These are phyloP conservation scores for Anthostomella pinea DNA, from an alignment of 2,329 filamentous ascomycete species.

Conservation along the genomic window DNA sequence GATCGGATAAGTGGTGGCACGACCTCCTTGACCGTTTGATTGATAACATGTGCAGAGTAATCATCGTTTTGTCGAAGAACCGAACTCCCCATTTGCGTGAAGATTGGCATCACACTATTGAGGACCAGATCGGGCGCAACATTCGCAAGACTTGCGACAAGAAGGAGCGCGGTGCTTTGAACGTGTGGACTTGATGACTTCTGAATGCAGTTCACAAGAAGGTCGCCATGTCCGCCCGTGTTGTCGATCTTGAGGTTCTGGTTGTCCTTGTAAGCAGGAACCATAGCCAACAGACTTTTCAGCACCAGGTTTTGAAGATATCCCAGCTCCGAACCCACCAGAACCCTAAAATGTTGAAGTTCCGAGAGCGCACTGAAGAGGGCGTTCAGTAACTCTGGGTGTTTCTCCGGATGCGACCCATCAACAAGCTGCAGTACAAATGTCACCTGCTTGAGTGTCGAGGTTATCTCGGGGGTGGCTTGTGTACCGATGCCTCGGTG, in stretches of 20 bases:
- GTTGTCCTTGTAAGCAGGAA: constrained; percentile 69
- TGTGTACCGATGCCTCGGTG: constrained; percentile 58
- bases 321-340: constrained; percentile 81
- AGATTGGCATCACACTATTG: constrained; percentile 98
- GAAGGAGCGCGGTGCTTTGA: constrained; percentile 83
- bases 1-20: constrained; percentile 88
- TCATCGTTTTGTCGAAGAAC: constrained; percentile 91
- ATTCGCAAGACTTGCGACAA: constrained; percentile 82
- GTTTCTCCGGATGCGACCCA: constrained; percentile 68
- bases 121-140: constrained; percentile 88
- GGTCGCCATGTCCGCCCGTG: constrained; percentile 78
- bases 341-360: constrained; percentile 77
- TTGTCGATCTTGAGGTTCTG: constrained; percentile 66
- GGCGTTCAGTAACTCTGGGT: constrained; percentile 72
- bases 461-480: constrained; percentile 62
- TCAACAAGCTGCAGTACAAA: constrained; percentile 88
- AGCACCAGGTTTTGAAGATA: constrained; percentile 87
- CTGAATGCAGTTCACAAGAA: constrained; percentile 91
- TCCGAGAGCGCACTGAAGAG: constrained; percentile 85
- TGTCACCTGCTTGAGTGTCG: constrained; percentile 72
- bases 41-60: constrained; percentile 93
- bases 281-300: constrained; percentile 77
- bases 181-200: constrained; percentile 90
- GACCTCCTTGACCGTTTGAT: constrained; percentile 90
- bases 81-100: constrained; percentile 95